Evolutionary conservation across 2,329 filamentous ascomycete species (phyloP).

Genomic region (Sporothrix inflata): DNA sequence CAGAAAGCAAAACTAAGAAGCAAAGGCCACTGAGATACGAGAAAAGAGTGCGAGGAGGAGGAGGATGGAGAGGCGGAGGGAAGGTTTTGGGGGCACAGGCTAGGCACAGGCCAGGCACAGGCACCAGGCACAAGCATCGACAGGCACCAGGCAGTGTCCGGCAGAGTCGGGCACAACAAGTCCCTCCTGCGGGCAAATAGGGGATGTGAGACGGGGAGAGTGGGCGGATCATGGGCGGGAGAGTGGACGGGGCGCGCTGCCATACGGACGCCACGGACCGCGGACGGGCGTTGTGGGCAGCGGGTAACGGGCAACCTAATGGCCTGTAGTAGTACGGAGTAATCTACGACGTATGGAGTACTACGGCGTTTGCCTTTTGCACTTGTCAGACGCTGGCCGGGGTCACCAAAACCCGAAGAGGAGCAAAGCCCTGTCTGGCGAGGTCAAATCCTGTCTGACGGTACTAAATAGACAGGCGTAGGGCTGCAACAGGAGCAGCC

Average conservation of each 20-base stretch:
- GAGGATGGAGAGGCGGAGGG: background rate
- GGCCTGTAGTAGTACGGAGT: too few relatives aligned
- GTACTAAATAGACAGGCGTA: too few relatives aligned
- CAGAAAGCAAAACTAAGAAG: background rate
- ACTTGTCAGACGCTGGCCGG: background rate
- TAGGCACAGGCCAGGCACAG: background rate
- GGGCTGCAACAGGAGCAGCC: background rate
- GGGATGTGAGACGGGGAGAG: background rate
- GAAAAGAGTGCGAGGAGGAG: background rate
- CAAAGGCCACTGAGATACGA: background rate
- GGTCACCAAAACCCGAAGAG: conserved; percentile 2
- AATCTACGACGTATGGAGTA: too few relatives aligned
- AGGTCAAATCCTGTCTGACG: too few relatives aligned
- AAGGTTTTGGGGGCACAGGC: background rate
- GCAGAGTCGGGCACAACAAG: background rate
- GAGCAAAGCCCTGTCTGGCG: background rate
- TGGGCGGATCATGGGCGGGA: background rate
- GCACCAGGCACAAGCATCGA: background rate
- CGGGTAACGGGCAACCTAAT: background rate
- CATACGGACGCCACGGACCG: conserved; percentile 12
- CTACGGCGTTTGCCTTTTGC: background rate
- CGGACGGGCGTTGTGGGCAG: background rate
- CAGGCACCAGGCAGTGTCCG: background rate
- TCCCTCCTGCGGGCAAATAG: too few relatives aligned
- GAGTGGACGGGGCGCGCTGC: conserved; percentile 6